Evolutionary conservation across 495 filamentous ascomycete species (phyloP).

Genomic region (Thozetella sp.): DNA sequence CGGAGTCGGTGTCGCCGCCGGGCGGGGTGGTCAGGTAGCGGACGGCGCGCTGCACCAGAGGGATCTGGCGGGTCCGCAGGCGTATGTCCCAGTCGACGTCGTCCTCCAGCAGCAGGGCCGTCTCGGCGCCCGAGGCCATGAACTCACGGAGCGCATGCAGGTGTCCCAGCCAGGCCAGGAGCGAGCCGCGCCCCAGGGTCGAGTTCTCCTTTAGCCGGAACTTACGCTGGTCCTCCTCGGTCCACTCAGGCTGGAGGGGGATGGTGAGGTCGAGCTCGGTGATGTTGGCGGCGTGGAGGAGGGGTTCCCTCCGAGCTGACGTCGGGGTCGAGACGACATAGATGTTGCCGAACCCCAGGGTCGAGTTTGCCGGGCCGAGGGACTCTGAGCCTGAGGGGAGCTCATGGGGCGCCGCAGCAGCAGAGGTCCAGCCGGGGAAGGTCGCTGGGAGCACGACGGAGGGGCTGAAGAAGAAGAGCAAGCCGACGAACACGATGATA

Average conservation of each 20-base stretch:
- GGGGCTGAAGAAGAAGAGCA: slow-evolving; percentile 10
- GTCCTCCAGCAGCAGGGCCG: slow-evolving; percentile 49
- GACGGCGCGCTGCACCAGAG: slow-evolving; percentile 13
- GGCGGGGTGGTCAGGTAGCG: slow-evolving; percentile 4
- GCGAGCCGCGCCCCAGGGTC: slow-evolving; percentile 10
- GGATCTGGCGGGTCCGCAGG: slow-evolving; percentile 28
- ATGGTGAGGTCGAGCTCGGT: slow-evolving; percentile 28
- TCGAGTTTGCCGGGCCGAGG: slow-evolving; percentile 15
- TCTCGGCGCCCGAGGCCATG: slow-evolving; percentile 37
- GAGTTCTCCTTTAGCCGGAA: slow-evolving; percentile 5
- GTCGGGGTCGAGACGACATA: slow-evolving; percentile 22
- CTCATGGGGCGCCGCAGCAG: not conserved
- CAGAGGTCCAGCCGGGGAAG: slow-evolving; percentile 1
- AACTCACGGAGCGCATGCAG: slow-evolving; percentile 17
- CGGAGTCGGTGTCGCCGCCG: slow-evolving; percentile 8
- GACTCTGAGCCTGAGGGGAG: not conserved
- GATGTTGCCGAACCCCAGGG: slow-evolving; percentile 32
- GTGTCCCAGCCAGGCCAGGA: slow-evolving; percentile 16
- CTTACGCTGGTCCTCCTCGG: slow-evolving; percentile 5
- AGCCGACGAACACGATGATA: slow-evolving; percentile 6
- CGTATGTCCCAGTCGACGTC: slow-evolving; percentile 50
- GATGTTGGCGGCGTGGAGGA: slow-evolving; percentile 17
- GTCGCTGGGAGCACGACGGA: slow-evolving; percentile 1
- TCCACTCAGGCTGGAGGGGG: slow-evolving; percentile 13
- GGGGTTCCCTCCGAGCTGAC: slow-evolving; percentile 9